Base-by-base conservation (phyloP, 441 rosid species). In the Brassica balearica region DNA sequence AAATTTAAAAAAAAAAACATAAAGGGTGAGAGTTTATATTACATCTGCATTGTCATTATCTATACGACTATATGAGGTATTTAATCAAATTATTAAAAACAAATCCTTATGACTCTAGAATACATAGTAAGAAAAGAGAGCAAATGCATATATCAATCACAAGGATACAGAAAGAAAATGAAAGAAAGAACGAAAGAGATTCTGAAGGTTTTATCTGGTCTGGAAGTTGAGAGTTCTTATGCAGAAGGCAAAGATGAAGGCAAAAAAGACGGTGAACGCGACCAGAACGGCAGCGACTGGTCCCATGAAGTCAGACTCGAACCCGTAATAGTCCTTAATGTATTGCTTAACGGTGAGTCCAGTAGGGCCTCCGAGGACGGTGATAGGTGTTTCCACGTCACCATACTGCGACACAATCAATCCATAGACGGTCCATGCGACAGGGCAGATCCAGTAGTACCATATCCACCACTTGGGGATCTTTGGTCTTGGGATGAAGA, bases 371-470 rank as follows among this genome's bases (percentile, higher is more conserved):
- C 71, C 71, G 6, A 22, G 70, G 56, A 66, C 56, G 5, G 17
- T 12, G 20, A 67, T 67, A 7, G 20, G 5, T 43, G 71, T 67
- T 34, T 22, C 36, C 11, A 67, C 71, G 19, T 67, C 71, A 43
- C 71, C 71, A 14, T 67, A 67, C 58, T 67, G 71, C 17, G 71
- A 67, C 0, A 67, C 71, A 22, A 67, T 67, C 58, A 67, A 67
- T 22, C 71, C 71, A 67, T 67, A 67, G 10, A 67, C 71, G 19
- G 71, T 67, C 71, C 71, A 67, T 0, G 71, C 71, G 7, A 67
- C 71, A 22, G 71, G 71, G 71, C 71, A 67, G 58, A 67, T 67
- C 71, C 71, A 67, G 71, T 67, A 67, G 71, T 67, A 67, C 71
- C 71, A 67, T 23, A 67, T 12, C 71, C 71, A 67, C 71, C 71